Percentiles rank a stretch among this genome's conserved stretches.
Conservation (phyloP, 306 rosid genomes). For the Vigna unguiculata region DNA sequence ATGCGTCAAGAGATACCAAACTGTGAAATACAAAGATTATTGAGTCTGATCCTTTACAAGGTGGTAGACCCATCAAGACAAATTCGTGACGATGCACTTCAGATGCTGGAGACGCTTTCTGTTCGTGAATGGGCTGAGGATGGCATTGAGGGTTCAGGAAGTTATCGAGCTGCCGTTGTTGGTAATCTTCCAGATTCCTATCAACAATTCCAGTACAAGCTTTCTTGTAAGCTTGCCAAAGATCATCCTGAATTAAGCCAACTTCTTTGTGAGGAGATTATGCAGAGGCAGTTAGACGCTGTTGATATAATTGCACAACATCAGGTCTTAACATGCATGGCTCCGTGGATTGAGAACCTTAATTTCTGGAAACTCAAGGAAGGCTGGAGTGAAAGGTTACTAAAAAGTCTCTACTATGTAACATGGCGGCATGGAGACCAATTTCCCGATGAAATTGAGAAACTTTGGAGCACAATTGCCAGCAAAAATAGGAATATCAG, state of each 20-base stretch:
- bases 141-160: slow-evolving; percentile 93
- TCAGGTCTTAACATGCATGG: slow-evolving; percentile 99
- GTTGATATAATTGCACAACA: slow-evolving; percentile 99
- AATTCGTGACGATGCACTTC: slow-evolving; percentile 99
- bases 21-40: slow-evolving; percentile 96
- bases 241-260: slow-evolving; percentile 99
- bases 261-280: slow-evolving; percentile 98
- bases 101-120: slow-evolving; percentile 99
- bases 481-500: slow-evolving; percentile 97
- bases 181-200: slow-evolving; percentile 99
- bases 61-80: slow-evolving; percentile 99
- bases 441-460: slow-evolving; percentile 99
- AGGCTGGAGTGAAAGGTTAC: slow-evolving; percentile 95
- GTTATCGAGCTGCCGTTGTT: slow-evolving; percentile 99
- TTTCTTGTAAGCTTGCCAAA: slow-evolving; percentile 98
- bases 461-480: slow-evolving; percentile 99
- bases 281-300: slow-evolving; percentile 99
- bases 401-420: slow-evolving; percentile 97
- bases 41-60: slow-evolving; percentile 97
- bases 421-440: slow-evolving; percentile 99
- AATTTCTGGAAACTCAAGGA: slow-evolving; percentile 99
- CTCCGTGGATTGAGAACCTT: slow-evolving; percentile 99
- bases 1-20: slow-evolving; percentile 99
- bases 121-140: slow-evolving; percentile 99
- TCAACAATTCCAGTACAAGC: slow-evolving; percentile 99